Base-by-base conservation (phyloP, 1,139 yeast genomes). In the Sugiyamaella pinicola region DNA sequence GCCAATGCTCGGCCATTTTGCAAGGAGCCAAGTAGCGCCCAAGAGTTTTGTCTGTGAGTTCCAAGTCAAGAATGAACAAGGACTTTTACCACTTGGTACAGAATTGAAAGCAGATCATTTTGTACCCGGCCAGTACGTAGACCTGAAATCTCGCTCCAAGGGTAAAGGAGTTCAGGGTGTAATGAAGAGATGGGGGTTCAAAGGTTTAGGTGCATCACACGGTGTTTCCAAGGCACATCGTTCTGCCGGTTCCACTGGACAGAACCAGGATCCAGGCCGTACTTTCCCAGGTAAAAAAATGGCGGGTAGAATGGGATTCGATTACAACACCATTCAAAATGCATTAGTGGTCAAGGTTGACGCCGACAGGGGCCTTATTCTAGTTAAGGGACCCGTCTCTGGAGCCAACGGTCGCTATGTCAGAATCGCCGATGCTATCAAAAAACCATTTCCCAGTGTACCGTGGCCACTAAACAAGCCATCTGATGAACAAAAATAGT, bases 91-190 rank as follows among this genome's bases (percentile, higher is more conserved):
- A 10, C 73, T 85, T 7, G 98, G 98, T 2, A 83, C 93, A 2
- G 83, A 84, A 62, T 72, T 93, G 53, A 80, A 75, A 55, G 96
- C 97, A 0, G 90, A 88, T 64, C 93, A 85, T 70, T 91, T 93
- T 69, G 79, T 82, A 53, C 78, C 76, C 17, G 99, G 98, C 22
- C 95, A 89, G 69, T 79, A 75, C 58, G 93, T 93, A 24, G 99
- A 93, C 67, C 75, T 88, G 49, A 79, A 83, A 65, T 86, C 91
- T 12, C 77, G 80, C 18, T 78, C 95, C 47, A 93, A 90, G 70
- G 99, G 99, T 74, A 93, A 95, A 73, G 99, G 99, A 13, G 89
- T 89, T 70, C 90, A 93, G 18, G 99, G 99, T 82, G 99, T 93
- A 18, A 93, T 93, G 96, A 93, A 93, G 71, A 83, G 96, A 74